Conservation (phyloP, 2,329 filamentous ascomycete genomes). For the Beauveria sp. region DNA sequence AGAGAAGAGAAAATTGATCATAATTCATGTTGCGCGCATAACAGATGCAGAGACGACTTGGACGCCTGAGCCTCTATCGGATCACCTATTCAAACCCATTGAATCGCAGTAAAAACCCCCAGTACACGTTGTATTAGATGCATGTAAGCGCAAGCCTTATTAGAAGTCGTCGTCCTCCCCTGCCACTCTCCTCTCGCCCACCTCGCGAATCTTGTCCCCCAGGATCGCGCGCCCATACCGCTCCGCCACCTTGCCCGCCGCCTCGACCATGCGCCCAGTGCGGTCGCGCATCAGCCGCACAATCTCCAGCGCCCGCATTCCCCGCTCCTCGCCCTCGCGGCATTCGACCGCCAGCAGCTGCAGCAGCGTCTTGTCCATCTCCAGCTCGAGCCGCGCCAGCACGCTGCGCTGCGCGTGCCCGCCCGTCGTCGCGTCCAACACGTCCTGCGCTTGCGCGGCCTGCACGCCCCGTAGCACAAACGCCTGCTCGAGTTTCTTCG, state of each 20-base stretch:
- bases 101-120: neutral
- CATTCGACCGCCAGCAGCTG: constrained; percentile 88
- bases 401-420: constrained; percentile 54
- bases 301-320: constrained; percentile 91
- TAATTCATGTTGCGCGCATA: neutral
- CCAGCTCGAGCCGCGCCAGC: constrained; percentile 66
- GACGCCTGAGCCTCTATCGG: neutral
- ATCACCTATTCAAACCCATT: neutral
- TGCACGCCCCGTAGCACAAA: constrained; percentile 70
- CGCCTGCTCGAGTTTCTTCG: constrained; percentile 65
- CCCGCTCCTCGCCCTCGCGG: constrained; percentile 82
- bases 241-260: constrained; percentile 80
- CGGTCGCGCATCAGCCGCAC: constrained; percentile 78
- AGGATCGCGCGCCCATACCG: constrained; percentile 74
- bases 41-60: neutral
- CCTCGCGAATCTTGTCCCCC: constrained; percentile 81
- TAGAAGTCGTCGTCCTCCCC: constrained; percentile 46
- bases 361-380: constrained; percentile 82
- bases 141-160: neutral
- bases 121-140: neutral
- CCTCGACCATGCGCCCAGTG: constrained; percentile 83
- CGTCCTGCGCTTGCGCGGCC: constrained; percentile 67
- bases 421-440: constrained; percentile 57
- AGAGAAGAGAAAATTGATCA: neutral
- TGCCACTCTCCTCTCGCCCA: constrained; percentile 63